A percentile compares a stretch with the other conserved stretches of the same genome.
These are phyloP conservation scores for Malus domestica DNA, from an alignment of 306 rosid species.

Conservation along the genomic window ASM211411v1 NC_041796.1:10901001-10901500, in stretches of 20 bases:
- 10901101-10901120: neutral
- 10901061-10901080: constrained; percentile 71
- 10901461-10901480: neutral
- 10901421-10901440: neutral
- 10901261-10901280: neutral
- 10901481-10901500: constrained; percentile 23
- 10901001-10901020: constrained; percentile 81
- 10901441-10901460: neutral
- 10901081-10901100: constrained; percentile 44
- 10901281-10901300: neutral
- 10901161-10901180: no score
- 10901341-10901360: neutral
- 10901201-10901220: neutral
- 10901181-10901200: neutral
- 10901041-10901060: constrained; percentile 62
- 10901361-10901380: neutral
- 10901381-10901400: constrained; percentile 7
- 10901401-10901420: neutral
- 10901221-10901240: neutral
- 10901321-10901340: neutral
- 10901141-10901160: neutral
- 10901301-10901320: neutral
- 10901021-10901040: constrained; percentile 54
- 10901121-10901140: neutral
- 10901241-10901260: neutral